Percentiles rank a stretch among this genome's conserved stretches.
Evolutionary conservation across 805 yeast genomes (phyloP).

Genomic region (Cyberlindnera samutprakarnensis): DNA sequence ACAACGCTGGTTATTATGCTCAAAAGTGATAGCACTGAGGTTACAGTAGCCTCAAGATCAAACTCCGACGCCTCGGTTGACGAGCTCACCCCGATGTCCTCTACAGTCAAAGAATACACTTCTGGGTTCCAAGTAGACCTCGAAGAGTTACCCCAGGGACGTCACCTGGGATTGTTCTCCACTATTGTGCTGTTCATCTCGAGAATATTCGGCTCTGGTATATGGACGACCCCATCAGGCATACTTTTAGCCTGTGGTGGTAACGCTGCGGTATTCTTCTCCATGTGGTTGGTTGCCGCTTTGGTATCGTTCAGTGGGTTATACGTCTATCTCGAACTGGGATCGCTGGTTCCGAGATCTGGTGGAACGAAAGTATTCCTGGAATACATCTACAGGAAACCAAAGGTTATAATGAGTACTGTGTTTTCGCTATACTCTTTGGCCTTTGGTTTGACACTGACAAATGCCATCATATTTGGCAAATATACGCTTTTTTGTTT

Average conservation of each 20-base stretch:
- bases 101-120: conserved; percentile 7
- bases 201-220: conserved; percentile 72
- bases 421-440: conserved; percentile 42
- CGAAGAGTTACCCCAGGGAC: conserved; percentile 50
- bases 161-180: conserved; percentile 65
- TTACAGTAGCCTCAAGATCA: conserved; percentile 11
- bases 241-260: conserved; percentile 63
- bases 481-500: conserved; percentile 44
- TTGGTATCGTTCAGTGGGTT: conserved; percentile 59
- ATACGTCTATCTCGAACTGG: conserved; percentile 60
- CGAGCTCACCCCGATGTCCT: conserved; percentile 5
- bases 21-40: conserved; percentile 9
- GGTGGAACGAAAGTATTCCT: conserved; percentile 74
- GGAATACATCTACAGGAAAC: conserved; percentile 58
- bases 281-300: conserved; percentile 59
- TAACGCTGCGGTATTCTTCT: conserved; percentile 50
- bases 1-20: no score
- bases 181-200: conserved; percentile 58
- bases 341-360: conserved; percentile 61
- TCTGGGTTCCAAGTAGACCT: conserved; percentile 9
- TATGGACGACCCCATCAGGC: conserved; percentile 64
- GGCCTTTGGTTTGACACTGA: conserved; percentile 46
- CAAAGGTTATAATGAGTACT: conserved; percentile 47
- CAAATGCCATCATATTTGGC: conserved; percentile 55
- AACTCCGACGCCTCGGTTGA: conserved; percentile 18